A percentile compares a stretch with the other conserved stretches of the same genome.
Conservation (phyloP, 306 rosid genomes). For the Sphenostylis stenocarpa region DNA sequence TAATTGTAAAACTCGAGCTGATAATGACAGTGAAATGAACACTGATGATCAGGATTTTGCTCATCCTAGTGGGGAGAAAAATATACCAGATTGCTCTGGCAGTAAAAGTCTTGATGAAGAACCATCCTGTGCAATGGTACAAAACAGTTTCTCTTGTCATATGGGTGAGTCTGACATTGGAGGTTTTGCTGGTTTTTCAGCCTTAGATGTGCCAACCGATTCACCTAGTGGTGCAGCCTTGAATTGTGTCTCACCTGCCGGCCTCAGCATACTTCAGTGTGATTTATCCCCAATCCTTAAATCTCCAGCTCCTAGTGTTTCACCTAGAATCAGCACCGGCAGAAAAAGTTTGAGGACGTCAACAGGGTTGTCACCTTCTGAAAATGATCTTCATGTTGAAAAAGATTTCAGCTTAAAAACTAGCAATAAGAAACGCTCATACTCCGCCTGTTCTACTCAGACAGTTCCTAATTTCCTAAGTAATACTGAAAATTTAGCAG, state of each 20-base stretch:
- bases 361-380: constrained; percentile 71
- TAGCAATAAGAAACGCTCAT: constrained; percentile 37
- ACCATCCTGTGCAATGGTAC: constrained; percentile 38
- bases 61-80: constrained; percentile 30
- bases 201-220: constrained; percentile 39
- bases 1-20: constrained; percentile 25
- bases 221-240: constrained; percentile 44
- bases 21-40: constrained; percentile 40
- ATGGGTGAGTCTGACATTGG: constrained; percentile 43
- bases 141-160: constrained; percentile 33
- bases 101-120: constrained; percentile 45
- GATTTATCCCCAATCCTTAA: constrained; percentile 61
- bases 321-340: constrained; percentile 79
- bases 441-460: constrained; percentile 48
- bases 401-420: constrained; percentile 39
- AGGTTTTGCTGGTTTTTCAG: constrained; percentile 41
- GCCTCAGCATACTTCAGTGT: constrained; percentile 53
- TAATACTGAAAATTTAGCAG: constrained; percentile 78
- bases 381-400: constrained; percentile 50
- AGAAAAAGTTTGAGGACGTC: constrained; percentile 92
- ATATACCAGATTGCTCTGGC: constrained; percentile 38
- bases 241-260: constrained; percentile 58
- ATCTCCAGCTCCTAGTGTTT: constrained; percentile 86
- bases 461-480: constrained; percentile 44
- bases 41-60: constrained; percentile 37